Conservation (phyloP, 257 asterid species). For the Eucommia ulmoides region DNA sequence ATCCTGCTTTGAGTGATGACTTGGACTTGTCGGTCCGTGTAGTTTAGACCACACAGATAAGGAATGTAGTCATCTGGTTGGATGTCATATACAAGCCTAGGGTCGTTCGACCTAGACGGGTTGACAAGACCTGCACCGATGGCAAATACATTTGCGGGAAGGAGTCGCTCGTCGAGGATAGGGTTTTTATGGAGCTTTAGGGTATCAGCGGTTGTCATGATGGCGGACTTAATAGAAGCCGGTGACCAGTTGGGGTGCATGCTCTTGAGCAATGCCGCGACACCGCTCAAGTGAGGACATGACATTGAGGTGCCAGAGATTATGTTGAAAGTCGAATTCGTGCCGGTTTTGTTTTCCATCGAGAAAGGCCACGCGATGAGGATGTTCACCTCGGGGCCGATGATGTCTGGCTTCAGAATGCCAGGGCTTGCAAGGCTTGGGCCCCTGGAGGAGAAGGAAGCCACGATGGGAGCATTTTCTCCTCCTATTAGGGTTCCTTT, state of each 20-base stretch:
- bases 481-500: neutral
- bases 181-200: neutral
- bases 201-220: neutral
- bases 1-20: neutral
- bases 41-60: neutral
- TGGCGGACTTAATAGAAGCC: neutral
- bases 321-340: neutral
- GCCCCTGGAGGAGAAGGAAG: constrained; percentile 1
- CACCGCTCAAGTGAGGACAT: neutral
- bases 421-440: neutral
- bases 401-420: neutral
- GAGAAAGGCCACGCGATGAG: neutral
- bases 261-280: constrained; percentile 1
- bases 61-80: neutral
- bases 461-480: neutral
- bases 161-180: neutral
- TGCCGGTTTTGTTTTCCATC: neutral
- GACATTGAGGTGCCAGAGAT: constrained; percentile 1
- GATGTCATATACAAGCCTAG: neutral
- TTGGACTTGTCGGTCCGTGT: neutral
- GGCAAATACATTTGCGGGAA: neutral
- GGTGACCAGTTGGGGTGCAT: neutral
- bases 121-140: constrained; percentile 2
- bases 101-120: neutral
- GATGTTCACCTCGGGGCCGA: neutral